Conservation (phyloP, 2,329 filamentous ascomycete genomes). For the Hypoxylon sp. region DNA sequence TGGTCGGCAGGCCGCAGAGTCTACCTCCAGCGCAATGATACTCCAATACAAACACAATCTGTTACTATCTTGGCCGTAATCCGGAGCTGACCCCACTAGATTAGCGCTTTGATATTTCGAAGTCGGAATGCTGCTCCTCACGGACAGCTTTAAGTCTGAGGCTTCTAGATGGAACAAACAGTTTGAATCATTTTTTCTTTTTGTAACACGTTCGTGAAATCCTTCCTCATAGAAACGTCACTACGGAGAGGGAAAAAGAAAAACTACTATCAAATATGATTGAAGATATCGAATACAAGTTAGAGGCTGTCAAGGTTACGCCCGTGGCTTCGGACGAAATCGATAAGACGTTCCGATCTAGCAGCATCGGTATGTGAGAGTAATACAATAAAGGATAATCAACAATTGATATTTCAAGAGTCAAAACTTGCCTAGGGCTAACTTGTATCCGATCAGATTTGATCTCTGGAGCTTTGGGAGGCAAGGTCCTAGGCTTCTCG, state of each 20-base stretch:
- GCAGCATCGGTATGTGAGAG: slow-evolving; percentile 68
- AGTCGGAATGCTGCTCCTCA: slow-evolving; percentile 38
- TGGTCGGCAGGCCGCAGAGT: slow-evolving; percentile 23
- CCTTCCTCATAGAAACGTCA: slow-evolving; percentile 10
- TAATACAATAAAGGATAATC: neutral
- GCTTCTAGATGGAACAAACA: slow-evolving; percentile 4
- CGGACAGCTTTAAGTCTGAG: neutral
- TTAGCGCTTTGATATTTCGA: slow-evolving; percentile 36
- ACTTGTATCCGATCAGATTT: slow-evolving; percentile 63
- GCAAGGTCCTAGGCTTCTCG: slow-evolving; percentile 75
- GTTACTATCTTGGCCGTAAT: slow-evolving; percentile 44
- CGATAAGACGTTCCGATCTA: slow-evolving; percentile 73
- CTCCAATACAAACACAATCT: slow-evolving; percentile 6
- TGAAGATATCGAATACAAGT: slow-evolving; percentile 67
- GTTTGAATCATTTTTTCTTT: slow-evolving; percentile 13
- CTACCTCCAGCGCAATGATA: slow-evolving; percentile 11
- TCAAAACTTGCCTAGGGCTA: slow-evolving; percentile 28
- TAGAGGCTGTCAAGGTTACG: slow-evolving; percentile 68
- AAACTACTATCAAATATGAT: slow-evolving; percentile 40
- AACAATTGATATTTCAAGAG: slow-evolving; percentile 1
- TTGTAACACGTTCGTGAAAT: slow-evolving; percentile 12
- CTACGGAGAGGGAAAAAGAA: slow-evolving; percentile 1
- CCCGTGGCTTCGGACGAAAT: slow-evolving; percentile 68
- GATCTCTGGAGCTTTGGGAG: slow-evolving; percentile 72
- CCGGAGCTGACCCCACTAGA: slow-evolving; percentile 44